Base-by-base conservation (phyloP, 768 basidiomycete genomes). In the Phaeotremella skinneri region DNA sequence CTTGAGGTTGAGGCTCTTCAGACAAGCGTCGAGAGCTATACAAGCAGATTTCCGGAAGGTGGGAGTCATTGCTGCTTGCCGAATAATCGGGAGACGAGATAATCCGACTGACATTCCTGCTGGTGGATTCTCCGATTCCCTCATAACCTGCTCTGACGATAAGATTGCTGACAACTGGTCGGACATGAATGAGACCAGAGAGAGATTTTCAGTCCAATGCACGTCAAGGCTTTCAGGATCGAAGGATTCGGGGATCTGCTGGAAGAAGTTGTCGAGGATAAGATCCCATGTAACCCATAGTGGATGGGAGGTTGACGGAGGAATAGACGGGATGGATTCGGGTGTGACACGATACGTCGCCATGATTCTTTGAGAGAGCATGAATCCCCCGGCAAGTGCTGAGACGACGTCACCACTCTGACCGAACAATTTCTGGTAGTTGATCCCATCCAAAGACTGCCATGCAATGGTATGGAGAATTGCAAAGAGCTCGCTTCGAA, bases 281-380 rank as follows among this genome's bases (percentile, higher is more conserved):
- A 74, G 54, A 42, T 74, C 72, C 72, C 72, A 74, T 7, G 63
- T 64, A 3, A 59, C 63, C 72, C 72, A 74, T 5, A 74, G 52
- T 1, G 61, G 31, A 50, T 74, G 72, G 6, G 66, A 48, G 0
- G 61, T 67, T 3, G 66, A 57, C 16, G 53, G 47, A 3, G 67
- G 67, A 20, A 74, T 69, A 21, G 56, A 7, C 3, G 72, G 72
- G 20, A 67, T 69, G 16, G 65, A 67, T 42, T 69, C 66, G 13
- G 72, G 72, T 27, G 58, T 58, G 20, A 59, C 50, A n/a, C 51
- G 45, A 49, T 74, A 74, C 1, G 61, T 32, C 13, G 54, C 61
- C 41, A 74, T 51, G 9, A 74, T 66, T 11, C 69, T 51, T 48
- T 71, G 69, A 5, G 72, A 59, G 31, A 74, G 62, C 13, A 74